Conservation (phyloP, 1,284 basidiomycete genomes). For the Thelephora terrestris region DNA sequence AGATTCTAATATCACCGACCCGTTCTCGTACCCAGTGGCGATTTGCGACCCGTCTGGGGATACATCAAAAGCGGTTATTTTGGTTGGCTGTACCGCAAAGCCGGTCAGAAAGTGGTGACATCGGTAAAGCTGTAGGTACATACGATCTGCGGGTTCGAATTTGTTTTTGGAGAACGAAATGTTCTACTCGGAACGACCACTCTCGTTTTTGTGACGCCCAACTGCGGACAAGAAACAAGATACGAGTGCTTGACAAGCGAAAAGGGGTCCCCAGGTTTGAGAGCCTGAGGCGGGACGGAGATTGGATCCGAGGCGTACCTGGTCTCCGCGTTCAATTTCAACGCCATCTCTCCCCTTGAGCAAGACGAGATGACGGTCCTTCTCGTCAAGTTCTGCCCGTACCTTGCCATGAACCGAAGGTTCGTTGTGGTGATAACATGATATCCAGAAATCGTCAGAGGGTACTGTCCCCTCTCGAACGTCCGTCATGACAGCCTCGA, state of each 20-base stretch:
- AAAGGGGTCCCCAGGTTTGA: constrained; percentile 2
- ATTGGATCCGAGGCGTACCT: constrained; percentile 18
- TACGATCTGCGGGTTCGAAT: neutral
- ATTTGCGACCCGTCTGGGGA: constrained; percentile 47
- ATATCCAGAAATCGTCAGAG: constrained; percentile 60
- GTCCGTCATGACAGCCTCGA: constrained; percentile 47
- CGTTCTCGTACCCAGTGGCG: constrained; percentile 51
- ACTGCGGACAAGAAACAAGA: constrained; percentile 21
- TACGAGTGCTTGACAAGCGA: constrained; percentile 15
- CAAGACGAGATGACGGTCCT: constrained; percentile 36
- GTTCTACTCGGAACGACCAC: constrained; percentile 34
- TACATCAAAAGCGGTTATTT: constrained; percentile 55
- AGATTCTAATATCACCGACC: constrained; percentile 35
- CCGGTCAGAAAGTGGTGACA: neutral
- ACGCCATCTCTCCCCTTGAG: constrained; percentile 31
- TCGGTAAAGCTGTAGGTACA: neutral
- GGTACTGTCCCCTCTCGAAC: constrained; percentile 44
- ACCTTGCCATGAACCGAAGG: constrained; percentile 54
- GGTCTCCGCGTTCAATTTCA: constrained; percentile 21
- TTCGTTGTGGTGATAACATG: constrained; percentile 47
- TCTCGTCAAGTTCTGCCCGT: constrained; percentile 39
- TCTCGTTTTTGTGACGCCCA: constrained; percentile 35
- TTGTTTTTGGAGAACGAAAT: constrained; percentile 17
- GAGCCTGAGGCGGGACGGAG: constrained; percentile 12
- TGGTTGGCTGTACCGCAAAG: constrained; percentile 29